phyloP scores from a whole-genome alignment of 2,329 filamentous ascomycete species.

The Parastagonospora nodorum region DNA sequence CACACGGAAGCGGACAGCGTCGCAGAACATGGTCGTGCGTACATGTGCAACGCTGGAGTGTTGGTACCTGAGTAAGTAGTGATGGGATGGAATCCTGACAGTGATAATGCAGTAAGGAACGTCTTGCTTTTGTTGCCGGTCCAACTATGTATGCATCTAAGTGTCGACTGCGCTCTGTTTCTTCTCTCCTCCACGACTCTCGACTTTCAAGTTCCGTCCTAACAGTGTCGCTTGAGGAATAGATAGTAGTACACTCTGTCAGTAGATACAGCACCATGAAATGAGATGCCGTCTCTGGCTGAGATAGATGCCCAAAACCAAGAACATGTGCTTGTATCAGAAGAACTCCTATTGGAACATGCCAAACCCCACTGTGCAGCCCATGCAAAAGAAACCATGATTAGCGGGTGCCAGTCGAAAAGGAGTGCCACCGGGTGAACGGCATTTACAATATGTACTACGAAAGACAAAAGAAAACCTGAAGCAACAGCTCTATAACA shows the following conservation, averaged over 20 bases:
- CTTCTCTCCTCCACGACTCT: conserved; percentile 3
- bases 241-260: conserved; percentile 34
- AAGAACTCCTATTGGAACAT: conserved; percentile 36
- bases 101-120: conserved; percentile 13
- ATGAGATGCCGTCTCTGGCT: conserved; percentile 18
- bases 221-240: conserved; percentile 14
- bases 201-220: conserved; percentile 1
- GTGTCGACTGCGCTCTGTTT: conserved; percentile 14
- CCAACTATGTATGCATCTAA: conserved; percentile 29
- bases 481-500: conserved; percentile 30
- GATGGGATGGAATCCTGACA: not conserved
- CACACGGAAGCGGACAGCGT: too few species aligned
- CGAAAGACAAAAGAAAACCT: conserved; percentile 36
- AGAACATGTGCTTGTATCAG: conserved; percentile 45
- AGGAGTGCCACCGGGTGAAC: conserved; percentile 35
- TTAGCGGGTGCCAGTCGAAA: conserved; percentile 42
- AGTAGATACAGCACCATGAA: conserved; percentile 24
- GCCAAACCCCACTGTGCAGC: conserved; percentile 34
- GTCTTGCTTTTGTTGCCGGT: conserved; percentile 35
- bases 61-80: too few species aligned
- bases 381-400: conserved; percentile 42
- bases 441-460: conserved; percentile 48
- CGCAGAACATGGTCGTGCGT: too few species aligned
- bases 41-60: too few species aligned
- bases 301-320: conserved; percentile 23